These are phyloP conservation scores for Aspergillus japonicus DNA, from an alignment of 2,329 filamentous ascomycete genomes.

Conservation along the genomic window DNA sequence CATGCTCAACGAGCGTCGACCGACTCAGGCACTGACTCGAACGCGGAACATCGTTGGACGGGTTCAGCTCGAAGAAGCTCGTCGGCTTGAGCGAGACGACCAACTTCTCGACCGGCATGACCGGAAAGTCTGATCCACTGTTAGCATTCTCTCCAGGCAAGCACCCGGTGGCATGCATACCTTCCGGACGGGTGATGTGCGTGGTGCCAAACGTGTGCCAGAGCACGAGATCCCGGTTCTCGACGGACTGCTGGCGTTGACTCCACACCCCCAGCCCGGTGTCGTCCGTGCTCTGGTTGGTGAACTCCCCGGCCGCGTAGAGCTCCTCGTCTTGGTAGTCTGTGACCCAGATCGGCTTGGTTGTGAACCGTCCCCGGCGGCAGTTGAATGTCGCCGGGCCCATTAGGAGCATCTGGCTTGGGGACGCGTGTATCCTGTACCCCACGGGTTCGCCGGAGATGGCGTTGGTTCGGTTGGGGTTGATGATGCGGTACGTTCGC, in stretches of 20 bases:
- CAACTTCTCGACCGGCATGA: slow-evolving; percentile 6
- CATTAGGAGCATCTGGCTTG: slow-evolving; percentile 58
- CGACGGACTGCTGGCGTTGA: slow-evolving; percentile 16
- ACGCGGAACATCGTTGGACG: neutral
- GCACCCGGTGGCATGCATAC: too few species aligned
- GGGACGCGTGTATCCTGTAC: slow-evolving; percentile 54
- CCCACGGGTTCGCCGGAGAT: slow-evolving; percentile 53
- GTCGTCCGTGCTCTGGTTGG: slow-evolving; percentile 45
- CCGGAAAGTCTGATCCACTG: slow-evolving; percentile 1
- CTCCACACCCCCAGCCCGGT: slow-evolving; percentile 24
- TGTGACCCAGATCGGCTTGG: slow-evolving; percentile 54
- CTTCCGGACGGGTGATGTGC: slow-evolving; percentile 5
- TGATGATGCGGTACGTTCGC: slow-evolving; percentile 59
- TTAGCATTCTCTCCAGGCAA: too few species aligned
- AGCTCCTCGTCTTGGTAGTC: slow-evolving; percentile 51
- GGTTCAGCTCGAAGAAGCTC: neutral
- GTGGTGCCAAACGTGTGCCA: slow-evolving; percentile 26
- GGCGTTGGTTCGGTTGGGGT: slow-evolving; percentile 50
- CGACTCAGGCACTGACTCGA: neutral
- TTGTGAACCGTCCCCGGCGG: slow-evolving; percentile 51
- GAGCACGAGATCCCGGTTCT: slow-evolving; percentile 33
- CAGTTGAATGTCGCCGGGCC: slow-evolving; percentile 49
- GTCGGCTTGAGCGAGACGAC: neutral
- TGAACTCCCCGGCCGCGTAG: slow-evolving; percentile 51
- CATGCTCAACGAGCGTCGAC: too few species aligned